phyloP scores from a whole-genome alignment of 2,329 filamentous ascomycete species.

The Colletotrichum spaethianum region DNA sequence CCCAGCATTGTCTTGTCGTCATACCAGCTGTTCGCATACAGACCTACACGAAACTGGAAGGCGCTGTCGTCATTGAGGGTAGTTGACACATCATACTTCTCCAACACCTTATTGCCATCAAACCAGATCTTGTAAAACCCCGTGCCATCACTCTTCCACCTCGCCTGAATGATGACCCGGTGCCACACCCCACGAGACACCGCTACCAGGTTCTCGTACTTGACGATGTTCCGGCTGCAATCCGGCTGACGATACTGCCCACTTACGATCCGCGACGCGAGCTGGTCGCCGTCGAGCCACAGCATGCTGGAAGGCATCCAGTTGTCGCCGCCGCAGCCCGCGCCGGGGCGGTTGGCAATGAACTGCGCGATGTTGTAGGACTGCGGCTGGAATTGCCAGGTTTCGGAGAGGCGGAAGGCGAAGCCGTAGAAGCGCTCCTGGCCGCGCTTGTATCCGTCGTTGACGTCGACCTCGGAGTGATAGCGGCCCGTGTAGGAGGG shows the following conservation, averaged over 20 bases:
- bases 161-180: constrained; percentile 59
- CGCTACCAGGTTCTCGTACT: constrained; percentile 50
- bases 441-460: constrained; percentile 60
- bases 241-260: constrained; percentile 47
- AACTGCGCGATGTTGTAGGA: constrained; percentile 66
- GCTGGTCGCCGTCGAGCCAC: constrained; percentile 59
- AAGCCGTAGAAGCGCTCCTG: constrained; percentile 66
- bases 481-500: constrained; percentile 59
- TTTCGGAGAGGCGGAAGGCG: constrained; percentile 61
- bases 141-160: constrained; percentile 59
- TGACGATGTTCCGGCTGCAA: constrained; percentile 45
- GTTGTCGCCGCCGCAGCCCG: constrained; percentile 60
- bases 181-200: constrained; percentile 62
- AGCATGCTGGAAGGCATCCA: constrained; percentile 66
- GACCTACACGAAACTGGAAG: constrained; percentile 63
- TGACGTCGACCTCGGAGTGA: constrained; percentile 62
- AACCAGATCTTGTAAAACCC: constrained; percentile 64
- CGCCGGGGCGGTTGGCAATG: constrained; percentile 62
- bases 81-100: constrained; percentile 56
- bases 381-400: constrained; percentile 62
- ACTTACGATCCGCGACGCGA: constrained; percentile 55
- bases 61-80: constrained; percentile 58
- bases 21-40: constrained; percentile 66
- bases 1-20: constrained; percentile 58
- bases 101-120: constrained; percentile 60